Evolutionary conservation across 1,139 yeast genomes (phyloP).

Genomic region (Pichia sp.): DNA sequence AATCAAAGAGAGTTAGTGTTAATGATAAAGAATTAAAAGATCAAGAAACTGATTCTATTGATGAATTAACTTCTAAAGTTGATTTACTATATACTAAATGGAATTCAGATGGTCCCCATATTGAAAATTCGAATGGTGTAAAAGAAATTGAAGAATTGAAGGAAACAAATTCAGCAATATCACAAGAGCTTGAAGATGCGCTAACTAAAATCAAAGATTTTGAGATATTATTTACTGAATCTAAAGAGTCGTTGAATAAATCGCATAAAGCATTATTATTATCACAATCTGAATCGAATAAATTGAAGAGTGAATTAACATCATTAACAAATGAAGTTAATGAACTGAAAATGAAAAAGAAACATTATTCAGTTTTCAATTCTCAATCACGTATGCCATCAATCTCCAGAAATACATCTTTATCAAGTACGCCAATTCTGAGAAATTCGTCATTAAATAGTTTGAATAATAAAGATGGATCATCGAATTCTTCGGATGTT

Average conservation of each 20-base stretch:
- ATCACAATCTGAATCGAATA: slow-evolving; percentile 64
- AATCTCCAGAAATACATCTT: slow-evolving; percentile 8
- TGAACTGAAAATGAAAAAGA: slow-evolving; percentile 51
- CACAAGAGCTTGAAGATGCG: slow-evolving; percentile 18
- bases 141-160: slow-evolving; percentile 29
- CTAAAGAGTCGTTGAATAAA: slow-evolving; percentile 64
- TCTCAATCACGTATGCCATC: slow-evolving; percentile 11
- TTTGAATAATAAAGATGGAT: background rate
- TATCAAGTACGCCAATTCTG: background rate
- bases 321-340: slow-evolving; percentile 61
- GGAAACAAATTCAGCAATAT: slow-evolving; percentile 17
- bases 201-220: slow-evolving; percentile 24
- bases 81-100: slow-evolving; percentile 7
- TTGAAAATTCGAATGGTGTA: background rate
- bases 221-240: slow-evolving; percentile 60
- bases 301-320: slow-evolving; percentile 50
- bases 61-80: slow-evolving; percentile 10
- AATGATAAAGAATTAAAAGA: background rate
- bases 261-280: slow-evolving; percentile 68
- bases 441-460: background rate
- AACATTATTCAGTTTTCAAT: slow-evolving; percentile 27
- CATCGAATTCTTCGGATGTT: background rate
- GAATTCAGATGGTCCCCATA: slow-evolving; percentile 7
- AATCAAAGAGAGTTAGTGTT: slow-evolving; percentile 3
- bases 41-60: background rate